Evolutionary conservation across 257 asterid species (phyloP), one percentile per base, ranked within the genome.

Genomic region (Ocimum tenuiflorum): DNA sequence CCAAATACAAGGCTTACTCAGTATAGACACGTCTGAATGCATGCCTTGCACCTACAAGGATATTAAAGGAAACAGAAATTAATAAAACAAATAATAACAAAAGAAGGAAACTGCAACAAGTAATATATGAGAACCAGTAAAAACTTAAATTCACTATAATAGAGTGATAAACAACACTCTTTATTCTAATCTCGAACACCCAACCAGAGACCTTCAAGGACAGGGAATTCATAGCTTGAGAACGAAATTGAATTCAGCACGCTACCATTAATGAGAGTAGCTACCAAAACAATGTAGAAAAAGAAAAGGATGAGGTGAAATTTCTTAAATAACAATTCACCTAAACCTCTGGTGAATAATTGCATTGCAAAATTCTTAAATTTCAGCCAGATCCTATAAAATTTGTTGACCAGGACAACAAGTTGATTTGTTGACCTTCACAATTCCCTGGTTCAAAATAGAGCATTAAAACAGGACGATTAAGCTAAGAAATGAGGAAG

Each of bases 1-100:
- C n/a, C n/a, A n/a, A n/a, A 91, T 76, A 31, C 89, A 68, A 49
- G 96, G 89, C 63, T 87, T 91, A 70, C 88, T 85, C 83, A 91
- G 43, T 51, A 75, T 60, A 38, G 92, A 85, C 60, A 78, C 95
- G 66, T 91, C 92, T 8, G 98, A 85, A 74, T 87, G 96, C 98
- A 91, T 91, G 41, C 98, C 98, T 77, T 91, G 96, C 43, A 91
- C 86, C 98, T 91, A 64, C 61, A 50, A 69, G 15, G 24, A 63
- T 60, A 19, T 36, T 7, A 36, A 36, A 36, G n/a, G 13, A 63
- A 10, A 56, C 27, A 46, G 2, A 10, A 24, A 29, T 27, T 36
- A 23, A 43, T 18, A 46, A 15, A 15, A 11, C 49, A 56, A 31
- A 35, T 17, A 20, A n/a, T 10, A 52, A 56, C 31, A 51, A 50